Conservation (phyloP, 257 asterid species). For the Cruciata laevipes region DNA sequence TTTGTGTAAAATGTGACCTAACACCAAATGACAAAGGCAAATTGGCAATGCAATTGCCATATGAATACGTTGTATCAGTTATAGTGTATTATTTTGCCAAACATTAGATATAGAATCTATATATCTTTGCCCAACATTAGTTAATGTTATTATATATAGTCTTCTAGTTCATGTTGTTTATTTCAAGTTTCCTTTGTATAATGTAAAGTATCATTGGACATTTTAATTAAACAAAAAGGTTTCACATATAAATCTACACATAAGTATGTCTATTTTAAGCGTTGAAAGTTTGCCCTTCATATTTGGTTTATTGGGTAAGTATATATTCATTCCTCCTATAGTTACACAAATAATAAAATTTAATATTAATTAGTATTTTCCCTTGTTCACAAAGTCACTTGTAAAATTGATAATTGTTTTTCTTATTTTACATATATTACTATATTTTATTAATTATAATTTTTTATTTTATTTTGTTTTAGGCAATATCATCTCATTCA, state of each 20-base stretch:
- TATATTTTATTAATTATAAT: too few relatives aligned
- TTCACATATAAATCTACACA: too few relatives aligned
- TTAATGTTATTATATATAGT: not conserved
- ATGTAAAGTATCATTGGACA: not conserved
- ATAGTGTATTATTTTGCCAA: not conserved
- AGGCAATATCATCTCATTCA: constrained; percentile 30
- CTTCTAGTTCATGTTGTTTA: not conserved
- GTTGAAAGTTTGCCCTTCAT: not conserved
- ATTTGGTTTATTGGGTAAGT: not conserved
- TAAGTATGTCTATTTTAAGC: not conserved
- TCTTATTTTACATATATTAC: too few relatives aligned
- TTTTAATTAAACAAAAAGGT: too few relatives aligned
- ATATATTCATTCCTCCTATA: too few relatives aligned
- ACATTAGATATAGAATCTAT: not conserved
- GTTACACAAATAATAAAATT: too few relatives aligned
- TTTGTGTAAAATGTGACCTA: not conserved
- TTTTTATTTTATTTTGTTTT: too few relatives aligned
- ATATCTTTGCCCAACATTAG: not conserved
- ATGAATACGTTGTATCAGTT: not conserved
- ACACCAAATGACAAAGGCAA: not conserved
- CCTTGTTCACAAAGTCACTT: not conserved
- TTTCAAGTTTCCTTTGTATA: not conserved
- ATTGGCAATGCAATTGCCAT: not conserved
- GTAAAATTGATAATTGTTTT: too few relatives aligned
- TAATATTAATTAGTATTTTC: too few relatives aligned